Base-by-base conservation (phyloP, 352 stramenopile species). In the Phytophthora meadii region DNA sequence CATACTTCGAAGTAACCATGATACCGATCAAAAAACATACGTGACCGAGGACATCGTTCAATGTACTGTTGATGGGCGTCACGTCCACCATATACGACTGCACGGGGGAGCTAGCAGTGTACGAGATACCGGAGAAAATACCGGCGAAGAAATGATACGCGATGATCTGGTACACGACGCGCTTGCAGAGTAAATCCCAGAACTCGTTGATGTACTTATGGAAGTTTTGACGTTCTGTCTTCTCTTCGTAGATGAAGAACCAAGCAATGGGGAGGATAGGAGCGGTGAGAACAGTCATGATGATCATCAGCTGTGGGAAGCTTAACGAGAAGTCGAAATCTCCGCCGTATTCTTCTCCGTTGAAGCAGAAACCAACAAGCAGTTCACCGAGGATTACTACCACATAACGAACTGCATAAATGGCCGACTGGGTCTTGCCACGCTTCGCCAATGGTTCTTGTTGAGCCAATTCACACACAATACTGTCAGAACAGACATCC, bases 401-500 rank as follows among this genome's bases (percentile, higher is more conserved):
- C 11, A 74, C 41, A 5, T 54, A 68, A 7, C 61, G 61, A 10
- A 59, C 61, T 6, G 61, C 51, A 15, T 69, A 69, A 40, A 69
- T 63, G 14, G 61, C 61, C 14, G 61, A 77, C 82, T 87, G 76
- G 8, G 76, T 85, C 48, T 74, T 76, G 19, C 78, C 78, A 49
- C 78, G 78, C 36, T 70, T 79, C 4, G 52, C 66, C 6, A 65
- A 49, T 9, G 78, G 78, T 37, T 87, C 78, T 41, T 74, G 75
- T 52, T 87, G 78, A 0, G 78, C 76, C 32, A 82, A 55, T 54
- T 84, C 76, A 22, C 78, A 75, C 30, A 84, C 71, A 25, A 87
- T 70, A 47, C 62, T 77, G 54, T 87, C 81, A 40, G 74, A 65
- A 40, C 79, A 81, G 0, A 88, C 76, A 53, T 88, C 80, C 2